phyloP scores from a whole-genome alignment of 2,329 filamentous ascomycete species.

The Verticillium nubilum region DNA sequence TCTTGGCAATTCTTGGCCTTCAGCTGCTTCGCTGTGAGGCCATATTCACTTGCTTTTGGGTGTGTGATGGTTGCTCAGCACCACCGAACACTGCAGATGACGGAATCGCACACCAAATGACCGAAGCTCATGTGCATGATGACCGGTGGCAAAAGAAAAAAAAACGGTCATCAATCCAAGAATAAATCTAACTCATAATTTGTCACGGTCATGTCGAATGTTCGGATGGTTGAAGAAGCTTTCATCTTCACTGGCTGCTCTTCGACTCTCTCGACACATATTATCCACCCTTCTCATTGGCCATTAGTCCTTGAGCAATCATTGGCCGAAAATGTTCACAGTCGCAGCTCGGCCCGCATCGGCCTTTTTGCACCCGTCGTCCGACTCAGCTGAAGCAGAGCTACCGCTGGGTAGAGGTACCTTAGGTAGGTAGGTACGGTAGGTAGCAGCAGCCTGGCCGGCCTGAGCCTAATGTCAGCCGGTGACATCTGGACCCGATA shows the following conservation, averaged over 20 bases:
- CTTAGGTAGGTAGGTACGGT: no score
- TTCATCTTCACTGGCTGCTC: not conserved
- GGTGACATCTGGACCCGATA: conserved; percentile 6
- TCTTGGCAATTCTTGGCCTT: not conserved
- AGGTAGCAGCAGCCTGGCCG: no score
- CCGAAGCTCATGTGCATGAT: no score
- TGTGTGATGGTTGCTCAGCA: not conserved
- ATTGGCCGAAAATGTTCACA: not conserved
- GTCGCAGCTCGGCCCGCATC: not conserved
- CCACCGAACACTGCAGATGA: no score
- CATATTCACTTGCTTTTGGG: not conserved
- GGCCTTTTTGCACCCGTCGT: not conserved
- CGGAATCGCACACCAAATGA: no score
- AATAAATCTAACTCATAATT: not conserved
- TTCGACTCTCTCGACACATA: not conserved
- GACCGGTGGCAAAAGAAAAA: not conserved
- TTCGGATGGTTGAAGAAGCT: not conserved
- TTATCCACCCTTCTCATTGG: not conserved
- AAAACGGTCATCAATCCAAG: not conserved
- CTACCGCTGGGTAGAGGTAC: no score
- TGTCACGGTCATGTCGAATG: not conserved
- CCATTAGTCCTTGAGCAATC: not conserved
- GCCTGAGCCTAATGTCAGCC: not conserved
- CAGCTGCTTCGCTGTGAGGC: not conserved
- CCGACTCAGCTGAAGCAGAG: not conserved